Evolutionary conservation across 768 basidiomycete species (phyloP), one percentile per base, ranked within the genome.

Genomic region (Hygrocybe punicea): DNA sequence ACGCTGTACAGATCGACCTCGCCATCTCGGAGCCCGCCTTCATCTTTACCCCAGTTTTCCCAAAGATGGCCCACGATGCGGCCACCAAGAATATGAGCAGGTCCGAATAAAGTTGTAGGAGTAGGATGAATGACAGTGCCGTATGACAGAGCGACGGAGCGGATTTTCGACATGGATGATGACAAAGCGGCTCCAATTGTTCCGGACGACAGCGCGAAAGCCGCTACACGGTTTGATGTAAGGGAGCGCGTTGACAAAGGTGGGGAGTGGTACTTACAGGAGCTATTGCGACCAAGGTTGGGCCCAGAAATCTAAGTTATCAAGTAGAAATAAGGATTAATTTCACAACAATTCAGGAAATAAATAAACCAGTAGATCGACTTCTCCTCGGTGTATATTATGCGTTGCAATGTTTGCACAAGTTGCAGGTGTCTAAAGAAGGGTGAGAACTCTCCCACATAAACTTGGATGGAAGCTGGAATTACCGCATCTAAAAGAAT

Each of bases 161-260:
- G 87, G 25, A 76, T 78, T 56, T 77, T 78, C 23, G 87, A 85
- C 44, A 93, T 78, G 21, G 83, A 83, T 19, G 87, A 86, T 24
- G 89, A 89, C 69, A 98, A 76, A 14, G 95, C 89, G 2, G 93
- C 94, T 37, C 95, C 95, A 60, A 98, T 79, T 2, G 95, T 98
- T 2, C 95, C 95, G 25, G 91, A 94, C 1, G 93, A 93, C 42
- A 98, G 79, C 2, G 89, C 81, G 69, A 94, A 93, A 1, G 93
- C 93, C 36, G 91, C 90, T 85, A 55, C 2, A 62, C 25, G 21
- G 19, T 51, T 29, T 29, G 29, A 45, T 51, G 60, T 46, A 6
- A 36, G 46, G 24, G 35, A 17, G 37, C 9, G 13, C 19, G 9
- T 39, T 34, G 16, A 53, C 19, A 29, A n/a, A 56, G 52, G 42